A percentile compares a stretch with the other conserved stretches of the same genome.
These are phyloP conservation scores for Metarhizium humberi DNA, from an alignment of 2,329 filamentous ascomycete species.

Conservation along the genomic window DNA sequence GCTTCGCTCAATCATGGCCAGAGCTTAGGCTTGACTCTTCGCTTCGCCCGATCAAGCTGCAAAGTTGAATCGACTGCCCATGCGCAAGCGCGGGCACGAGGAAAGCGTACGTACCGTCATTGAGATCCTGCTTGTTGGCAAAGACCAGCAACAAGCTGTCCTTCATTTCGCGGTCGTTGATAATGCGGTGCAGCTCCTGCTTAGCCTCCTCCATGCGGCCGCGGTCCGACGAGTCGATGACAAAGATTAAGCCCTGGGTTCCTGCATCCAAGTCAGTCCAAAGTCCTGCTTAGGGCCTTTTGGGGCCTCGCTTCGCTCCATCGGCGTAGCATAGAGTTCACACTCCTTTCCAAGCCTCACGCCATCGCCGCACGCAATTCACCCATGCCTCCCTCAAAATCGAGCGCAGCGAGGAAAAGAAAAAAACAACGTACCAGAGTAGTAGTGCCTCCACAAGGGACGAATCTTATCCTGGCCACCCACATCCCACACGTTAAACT, in stretches of 20 bases:
- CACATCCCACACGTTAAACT: conserved; percentile 99
- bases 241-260: conserved; percentile 96
- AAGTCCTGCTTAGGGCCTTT: too few species aligned
- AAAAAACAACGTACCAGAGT: conserved; percentile 50
- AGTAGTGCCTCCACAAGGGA: conserved; percentile 96
- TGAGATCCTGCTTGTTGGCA: conserved; percentile 97
- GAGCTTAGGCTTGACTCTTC: too few species aligned
- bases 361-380: too few species aligned
- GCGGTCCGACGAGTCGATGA: conserved; percentile 91
- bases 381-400: neutral
- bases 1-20: too few species aligned
- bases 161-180: conserved; percentile 97
- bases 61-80: too few species aligned
- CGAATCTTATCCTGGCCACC: conserved; percentile 98
- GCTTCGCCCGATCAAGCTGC: too few species aligned
- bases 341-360: too few species aligned
- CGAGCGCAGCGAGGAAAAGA: neutral
- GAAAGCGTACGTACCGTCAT: conserved; percentile 50
- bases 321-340: too few species aligned
- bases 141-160: conserved; percentile 91
- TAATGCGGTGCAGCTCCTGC: conserved; percentile 91
- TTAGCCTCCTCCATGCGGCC: conserved; percentile 86
- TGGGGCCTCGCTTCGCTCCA: too few species aligned
- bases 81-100: neutral
- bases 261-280: conserved; percentile 36